Evolutionary conservation across 139 green algal genomes (phyloP).

Genomic region (Micractinium conductrix): DNA sequence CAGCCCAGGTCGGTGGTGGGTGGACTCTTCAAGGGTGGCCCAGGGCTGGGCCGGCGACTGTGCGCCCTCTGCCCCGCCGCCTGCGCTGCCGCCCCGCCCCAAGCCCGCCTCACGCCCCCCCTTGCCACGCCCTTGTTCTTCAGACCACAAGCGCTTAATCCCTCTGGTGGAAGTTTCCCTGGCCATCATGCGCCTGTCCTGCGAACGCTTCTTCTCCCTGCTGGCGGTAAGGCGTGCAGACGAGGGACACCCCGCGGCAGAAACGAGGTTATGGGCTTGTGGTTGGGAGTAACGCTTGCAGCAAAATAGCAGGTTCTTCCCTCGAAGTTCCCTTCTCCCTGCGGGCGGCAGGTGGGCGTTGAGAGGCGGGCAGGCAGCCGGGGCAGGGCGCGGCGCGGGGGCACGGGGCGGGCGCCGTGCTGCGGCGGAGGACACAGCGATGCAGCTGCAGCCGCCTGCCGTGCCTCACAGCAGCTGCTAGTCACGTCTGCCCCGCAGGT

Average conservation of each 20-base stretch:
- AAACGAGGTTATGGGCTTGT: too few relatives aligned
- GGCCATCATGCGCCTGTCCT: conserved; percentile 85
- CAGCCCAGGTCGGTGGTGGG: not conserved
- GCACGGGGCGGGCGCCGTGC: too few relatives aligned
- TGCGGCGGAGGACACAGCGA: too few relatives aligned
- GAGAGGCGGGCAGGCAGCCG: too few relatives aligned
- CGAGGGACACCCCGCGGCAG: not conserved
- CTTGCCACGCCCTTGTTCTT: not conserved
- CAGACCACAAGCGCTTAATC: conserved; percentile 68
- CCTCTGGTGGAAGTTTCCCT: conserved; percentile 79
- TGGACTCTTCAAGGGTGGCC: too few relatives aligned
- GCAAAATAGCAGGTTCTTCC: too few relatives aligned
- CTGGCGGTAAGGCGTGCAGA: conserved; percentile 41
- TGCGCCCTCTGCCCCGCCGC: not conserved
- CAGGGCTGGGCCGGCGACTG: not conserved
- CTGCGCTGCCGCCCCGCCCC: not conserved
- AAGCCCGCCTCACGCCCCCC: not conserved
- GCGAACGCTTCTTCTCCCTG: conserved; percentile 87
- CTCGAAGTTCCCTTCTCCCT: too few relatives aligned
- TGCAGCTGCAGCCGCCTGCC: too few relatives aligned
- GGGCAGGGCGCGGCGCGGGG: too few relatives aligned
- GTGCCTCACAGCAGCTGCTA: too few relatives aligned
- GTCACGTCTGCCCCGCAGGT: conserved; percentile 41
- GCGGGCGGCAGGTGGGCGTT: too few relatives aligned
- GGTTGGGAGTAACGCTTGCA: too few relatives aligned